Evolutionary conservation across 1,284 basidiomycete genomes (phyloP).

Genomic region (Cutaneotrichosporon mucoides): DNA sequence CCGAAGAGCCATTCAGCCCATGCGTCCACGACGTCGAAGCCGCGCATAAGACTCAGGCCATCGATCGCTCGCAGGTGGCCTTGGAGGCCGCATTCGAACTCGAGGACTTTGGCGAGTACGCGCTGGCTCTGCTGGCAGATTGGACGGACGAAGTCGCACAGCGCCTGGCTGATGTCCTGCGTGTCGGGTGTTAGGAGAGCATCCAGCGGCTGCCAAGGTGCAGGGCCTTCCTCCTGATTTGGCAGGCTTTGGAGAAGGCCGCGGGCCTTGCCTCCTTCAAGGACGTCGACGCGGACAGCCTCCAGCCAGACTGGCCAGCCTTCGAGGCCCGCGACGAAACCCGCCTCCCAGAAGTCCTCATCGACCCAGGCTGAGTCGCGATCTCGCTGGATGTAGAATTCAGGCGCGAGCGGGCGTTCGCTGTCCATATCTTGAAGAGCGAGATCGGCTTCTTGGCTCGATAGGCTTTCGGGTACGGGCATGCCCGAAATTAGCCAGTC

Average conservation of each 20-base stretch:
- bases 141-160: conserved; percentile 53
- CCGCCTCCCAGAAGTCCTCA: conserved; percentile 73
- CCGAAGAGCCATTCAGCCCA: conserved; percentile 67
- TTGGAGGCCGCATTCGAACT: conserved; percentile 66
- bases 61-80: conserved; percentile 68
- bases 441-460: conserved; percentile 16
- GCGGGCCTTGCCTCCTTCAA: conserved; percentile 72
- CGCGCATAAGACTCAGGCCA: conserved; percentile 68
- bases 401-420: conserved; percentile 57
- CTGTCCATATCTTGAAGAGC: conserved; percentile 49
- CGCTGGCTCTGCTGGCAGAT: conserved; percentile 59
- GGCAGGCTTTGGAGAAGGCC: conserved; percentile 61
- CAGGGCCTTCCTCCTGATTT: conserved; percentile 11
- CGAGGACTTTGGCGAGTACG: conserved; percentile 58
- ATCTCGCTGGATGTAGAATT: conserved; percentile 75
- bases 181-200: conserved; percentile 1
- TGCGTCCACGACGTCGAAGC: conserved; percentile 60
- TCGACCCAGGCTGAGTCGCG: conserved; percentile 60
- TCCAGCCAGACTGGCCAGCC: conserved; percentile 40
- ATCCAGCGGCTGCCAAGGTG: conserved; percentile 32
- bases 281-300: conserved; percentile 53
- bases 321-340: conserved; percentile 59
- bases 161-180: conserved; percentile 54
- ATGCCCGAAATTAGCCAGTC: conserved; percentile 72
- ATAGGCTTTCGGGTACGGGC: conserved; percentile 46